Evolutionary conservation across 495 filamentous ascomycete genomes (phyloP).

Genomic region (Aspergillus avenaceus): DNA sequence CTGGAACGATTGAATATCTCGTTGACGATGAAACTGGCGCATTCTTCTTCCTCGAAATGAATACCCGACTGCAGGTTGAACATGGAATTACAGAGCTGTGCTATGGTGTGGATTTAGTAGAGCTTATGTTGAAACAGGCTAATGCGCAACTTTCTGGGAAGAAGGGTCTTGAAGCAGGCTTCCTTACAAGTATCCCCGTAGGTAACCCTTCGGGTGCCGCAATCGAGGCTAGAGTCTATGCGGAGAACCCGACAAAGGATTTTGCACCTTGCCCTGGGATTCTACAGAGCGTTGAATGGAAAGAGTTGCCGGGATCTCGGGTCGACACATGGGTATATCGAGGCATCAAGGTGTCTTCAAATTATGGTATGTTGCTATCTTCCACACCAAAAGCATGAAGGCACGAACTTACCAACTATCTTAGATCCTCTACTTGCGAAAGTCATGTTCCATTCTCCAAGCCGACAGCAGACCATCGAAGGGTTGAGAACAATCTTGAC

Average conservation of each 20-base stretch:
- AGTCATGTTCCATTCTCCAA: conserved; percentile 48
- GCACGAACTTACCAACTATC: background rate
- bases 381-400: background rate
- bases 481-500: conserved; percentile 39
- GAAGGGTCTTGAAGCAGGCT: conserved; percentile 30
- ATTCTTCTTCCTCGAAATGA: conserved; percentile 69
- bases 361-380: conserved; percentile 40
- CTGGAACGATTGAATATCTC: conserved; percentile 62
- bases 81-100: conserved; percentile 62
- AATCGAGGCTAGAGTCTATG: conserved; percentile 60
- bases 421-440: conserved; percentile 60
- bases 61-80: conserved; percentile 64
- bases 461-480: conserved; percentile 38
- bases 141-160: conserved; percentile 39
- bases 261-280: conserved; percentile 55
- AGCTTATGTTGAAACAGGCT: conserved; percentile 51
- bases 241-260: conserved; percentile 54
- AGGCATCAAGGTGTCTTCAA: conserved; percentile 49
- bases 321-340: conserved; percentile 61
- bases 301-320: conserved; percentile 35
- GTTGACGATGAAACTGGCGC: conserved; percentile 54
- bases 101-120: conserved; percentile 56
- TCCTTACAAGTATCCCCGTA: conserved; percentile 30
- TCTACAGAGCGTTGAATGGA: conserved; percentile 53
- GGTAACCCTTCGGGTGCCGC: conserved; percentile 38